These are phyloP conservation scores for Volutella citrinella DNA, from an alignment of 2,329 filamentous ascomycete species.

Conservation along the genomic window DNA sequence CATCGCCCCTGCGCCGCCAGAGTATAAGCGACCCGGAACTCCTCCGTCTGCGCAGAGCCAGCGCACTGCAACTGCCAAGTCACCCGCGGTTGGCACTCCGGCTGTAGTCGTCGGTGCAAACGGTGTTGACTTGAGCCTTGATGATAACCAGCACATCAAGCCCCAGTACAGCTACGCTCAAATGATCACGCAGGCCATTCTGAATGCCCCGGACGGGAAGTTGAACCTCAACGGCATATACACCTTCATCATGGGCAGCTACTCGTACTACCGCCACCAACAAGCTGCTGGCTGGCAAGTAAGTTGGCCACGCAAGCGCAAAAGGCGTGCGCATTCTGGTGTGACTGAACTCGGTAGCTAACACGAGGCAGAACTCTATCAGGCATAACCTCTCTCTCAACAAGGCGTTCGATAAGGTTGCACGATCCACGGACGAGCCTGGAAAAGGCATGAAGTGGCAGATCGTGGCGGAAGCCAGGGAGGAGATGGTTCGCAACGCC, in stretches of 20 bases:
- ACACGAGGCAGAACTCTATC: constrained; percentile 73
- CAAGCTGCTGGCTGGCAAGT: constrained; percentile 83
- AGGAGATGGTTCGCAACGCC: constrained; percentile 81
- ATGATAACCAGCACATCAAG: constrained; percentile 86
- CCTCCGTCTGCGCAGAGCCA: constrained; percentile 46
- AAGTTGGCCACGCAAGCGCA: too few relatives aligned
- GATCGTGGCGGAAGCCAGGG: constrained; percentile 76
- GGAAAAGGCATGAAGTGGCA: constrained; percentile 99
- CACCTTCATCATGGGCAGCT: constrained; percentile 84
- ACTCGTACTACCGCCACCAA: constrained; percentile 89
- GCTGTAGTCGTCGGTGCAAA: constrained; percentile 39
- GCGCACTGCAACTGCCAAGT: constrained; percentile 23
- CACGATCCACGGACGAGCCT: constrained; percentile 88
- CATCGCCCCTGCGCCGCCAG: constrained; percentile 57
- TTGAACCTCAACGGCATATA: constrained; percentile 92
- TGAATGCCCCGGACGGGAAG: constrained; percentile 82
- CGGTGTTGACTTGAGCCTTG: constrained; percentile 73
- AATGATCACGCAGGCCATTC: constrained; percentile 93
- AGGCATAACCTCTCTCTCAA: constrained; percentile 94
- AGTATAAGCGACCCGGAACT: constrained; percentile 60
- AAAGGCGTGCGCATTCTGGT: too few relatives aligned
- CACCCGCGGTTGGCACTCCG: constrained; percentile 33
- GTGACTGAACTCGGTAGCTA: constrained; percentile 9
- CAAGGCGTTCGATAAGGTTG: constrained; percentile 91
- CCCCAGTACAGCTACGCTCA: constrained; percentile 95